A percentile compares a stretch with the other conserved stretches of the same genome.
Evolutionary conservation across 495 filamentous ascomycete species (phyloP).

Genomic region (Penicillium mononematosum): DNA sequence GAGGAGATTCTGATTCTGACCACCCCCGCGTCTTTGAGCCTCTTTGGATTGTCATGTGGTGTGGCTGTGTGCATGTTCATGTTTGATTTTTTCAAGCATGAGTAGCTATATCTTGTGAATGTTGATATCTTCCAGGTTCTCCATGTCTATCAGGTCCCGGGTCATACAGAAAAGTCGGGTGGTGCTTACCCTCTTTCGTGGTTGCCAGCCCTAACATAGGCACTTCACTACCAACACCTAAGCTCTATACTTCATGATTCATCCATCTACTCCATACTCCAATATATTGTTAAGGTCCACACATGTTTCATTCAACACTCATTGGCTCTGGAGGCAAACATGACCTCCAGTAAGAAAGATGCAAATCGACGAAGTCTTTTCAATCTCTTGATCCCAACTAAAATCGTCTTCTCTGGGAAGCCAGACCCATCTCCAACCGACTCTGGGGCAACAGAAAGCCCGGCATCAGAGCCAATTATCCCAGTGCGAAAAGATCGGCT

Average conservation of each 20-base stretch:
- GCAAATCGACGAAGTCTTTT: conserved; percentile 25
- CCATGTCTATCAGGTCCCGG: not conserved
- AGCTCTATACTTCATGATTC: not conserved
- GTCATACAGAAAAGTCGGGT: not conserved
- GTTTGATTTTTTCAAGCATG: not conserved
- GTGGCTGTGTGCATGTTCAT: not conserved
- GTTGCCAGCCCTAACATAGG: not conserved
- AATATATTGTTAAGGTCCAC: conserved; percentile 14
- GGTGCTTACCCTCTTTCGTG: not conserved
- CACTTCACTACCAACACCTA: no score
- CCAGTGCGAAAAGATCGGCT: conserved; percentile 15
- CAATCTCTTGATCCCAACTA: conserved; percentile 23
- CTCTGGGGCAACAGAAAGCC: conserved; percentile 31
- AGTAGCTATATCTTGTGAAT: not conserved
- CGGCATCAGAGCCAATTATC: conserved; percentile 21
- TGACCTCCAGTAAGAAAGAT: conserved; percentile 23
- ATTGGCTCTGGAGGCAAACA: conserved; percentile 14
- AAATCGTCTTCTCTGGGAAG: conserved; percentile 17
- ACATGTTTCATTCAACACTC: conserved; percentile 3
- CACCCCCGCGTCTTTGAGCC: not conserved
- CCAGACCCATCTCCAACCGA: conserved; percentile 15
- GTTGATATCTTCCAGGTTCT: not conserved
- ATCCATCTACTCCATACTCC: not conserved
- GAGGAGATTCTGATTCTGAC: not conserved
- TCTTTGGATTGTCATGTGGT: not conserved